These are phyloP conservation scores for Crithidia bombi DNA, from an alignment of 208 protist genomes.

Conservation along the genomic window DNA sequence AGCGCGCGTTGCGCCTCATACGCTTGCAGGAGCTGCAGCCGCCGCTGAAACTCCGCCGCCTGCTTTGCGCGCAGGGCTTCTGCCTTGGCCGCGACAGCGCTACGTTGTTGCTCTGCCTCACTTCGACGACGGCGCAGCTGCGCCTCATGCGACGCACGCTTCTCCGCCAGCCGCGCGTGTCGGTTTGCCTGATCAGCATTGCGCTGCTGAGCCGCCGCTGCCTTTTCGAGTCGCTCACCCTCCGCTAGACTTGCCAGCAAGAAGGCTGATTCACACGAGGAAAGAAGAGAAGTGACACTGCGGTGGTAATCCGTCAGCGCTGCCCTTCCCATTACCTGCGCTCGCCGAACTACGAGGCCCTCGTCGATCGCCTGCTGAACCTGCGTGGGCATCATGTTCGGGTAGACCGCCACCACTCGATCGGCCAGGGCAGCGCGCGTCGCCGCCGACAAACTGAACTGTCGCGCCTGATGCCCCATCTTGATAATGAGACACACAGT, in stretches of 20 bases:
- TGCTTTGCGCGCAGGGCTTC: slow-evolving; percentile 40
- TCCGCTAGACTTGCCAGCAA: slow-evolving; percentile 24
- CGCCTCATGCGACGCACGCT: slow-evolving; percentile 44
- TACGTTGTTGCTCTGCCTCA: slow-evolving; percentile 31
- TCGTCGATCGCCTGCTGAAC: slow-evolving; percentile 34
- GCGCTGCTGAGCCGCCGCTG: slow-evolving; percentile 35
- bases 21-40: slow-evolving; percentile 48
- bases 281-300: slow-evolving; percentile 15
- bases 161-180: slow-evolving; percentile 37
- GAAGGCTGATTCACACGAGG: slow-evolving; percentile 46
- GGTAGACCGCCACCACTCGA: slow-evolving; percentile 31
- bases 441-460: slow-evolving; percentile 25
- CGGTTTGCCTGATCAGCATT: slow-evolving; percentile 29
- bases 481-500: slow-evolving; percentile 34
- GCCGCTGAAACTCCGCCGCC: slow-evolving; percentile 65
- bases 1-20: slow-evolving; percentile 46
- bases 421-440: slow-evolving; percentile 24
- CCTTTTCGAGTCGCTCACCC: slow-evolving; percentile 27
- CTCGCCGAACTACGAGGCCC: slow-evolving; percentile 18
- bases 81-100: slow-evolving; percentile 14
- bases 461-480: slow-evolving; percentile 44
- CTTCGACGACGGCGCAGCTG: slow-evolving; percentile 37
- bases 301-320: slow-evolving; percentile 39
- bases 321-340: slow-evolving; percentile 20
- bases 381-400: slow-evolving; percentile 14